Percentiles rank a stretch among this genome's conserved stretches.
Evolutionary conservation across 2,329 filamentous ascomycete species (phyloP).

Genomic region (Botrytis paeoniae): DNA sequence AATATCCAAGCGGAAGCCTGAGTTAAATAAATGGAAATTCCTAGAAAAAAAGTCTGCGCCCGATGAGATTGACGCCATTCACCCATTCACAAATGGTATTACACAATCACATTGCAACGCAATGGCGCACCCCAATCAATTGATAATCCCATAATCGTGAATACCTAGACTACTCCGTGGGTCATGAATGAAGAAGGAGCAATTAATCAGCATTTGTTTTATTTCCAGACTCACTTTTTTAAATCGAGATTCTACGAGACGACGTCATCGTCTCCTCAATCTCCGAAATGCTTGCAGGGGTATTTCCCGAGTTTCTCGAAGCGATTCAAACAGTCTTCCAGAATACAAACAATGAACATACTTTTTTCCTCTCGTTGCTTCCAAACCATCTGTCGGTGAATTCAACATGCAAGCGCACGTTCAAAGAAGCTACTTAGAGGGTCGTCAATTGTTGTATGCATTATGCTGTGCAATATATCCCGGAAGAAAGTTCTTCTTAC

Average conservation of each 20-base stretch:
- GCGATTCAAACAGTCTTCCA: background rate
- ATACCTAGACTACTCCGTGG: background rate
- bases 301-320: background rate
- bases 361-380: background rate
- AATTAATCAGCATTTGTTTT: background rate
- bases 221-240: background rate
- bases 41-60: background rate
- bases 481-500: background rate
- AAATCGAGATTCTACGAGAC: background rate
- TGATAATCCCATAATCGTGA: background rate
- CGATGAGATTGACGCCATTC: slow-evolving; percentile 12
- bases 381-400: background rate
- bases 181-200: background rate
- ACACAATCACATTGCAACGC: background rate
- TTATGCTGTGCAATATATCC: background rate
- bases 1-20: background rate
- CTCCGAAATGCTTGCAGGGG: background rate
- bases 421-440: background rate
- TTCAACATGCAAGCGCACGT: background rate
- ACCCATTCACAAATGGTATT: background rate
- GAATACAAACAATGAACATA: background rate
- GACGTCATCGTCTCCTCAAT: background rate
- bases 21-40: background rate
- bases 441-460: background rate
- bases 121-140: background rate